Base-by-base conservation (phyloP, 495 filamentous ascomycete species). In the Beverwykella pulmonaria region DNA sequence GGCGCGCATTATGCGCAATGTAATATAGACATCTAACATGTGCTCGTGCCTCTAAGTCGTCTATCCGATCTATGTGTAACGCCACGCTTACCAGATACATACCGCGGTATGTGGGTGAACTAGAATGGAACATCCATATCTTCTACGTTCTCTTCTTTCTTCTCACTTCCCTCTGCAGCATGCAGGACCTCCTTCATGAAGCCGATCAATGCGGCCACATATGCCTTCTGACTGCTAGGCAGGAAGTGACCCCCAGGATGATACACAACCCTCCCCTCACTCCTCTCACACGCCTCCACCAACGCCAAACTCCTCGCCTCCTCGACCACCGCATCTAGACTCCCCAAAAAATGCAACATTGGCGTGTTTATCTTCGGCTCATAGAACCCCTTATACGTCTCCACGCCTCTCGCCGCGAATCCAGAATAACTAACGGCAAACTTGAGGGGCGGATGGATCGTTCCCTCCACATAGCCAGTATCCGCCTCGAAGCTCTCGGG, bases 231-330 rank as follows among this genome's bases (percentile, higher is more conserved):
- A 56, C 89, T 76, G 55, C 75, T 86, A 0, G 94, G 94, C 72
- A 98, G 80, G 74, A 93, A 96, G 76, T 98, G 94, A 0, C 94
- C 93, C 15, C 94, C 94, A 1, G 94, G 93, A 80, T 98, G 94
- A 69, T 84, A 87, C 41, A 96, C 83, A 32, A 92, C 87, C 53
- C 75, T 74, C 19, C 79, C 73, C 66, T 78, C 83, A 10, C 77
- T 84, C 15, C 86, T 86, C 56, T 74, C 81, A 77, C 90, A 96
- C 54, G 84, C 81, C 19, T 89, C 84, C 36, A 90, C 82, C 67
- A 98, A 75, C 57, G 79, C 79, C 72, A 82, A 74, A 74, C 83
- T 89, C 71, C 90, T 78, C 50, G 70, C 69, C 81, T 97, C 92
- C 41, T 90, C 89, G 22, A 98, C 93, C 10, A 98, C 90, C 27